A percentile compares a stretch with the other conserved stretches of the same genome.
Conservation (phyloP, 176 grass and related monocot species). For the Rhynchospora pubera region DNA sequence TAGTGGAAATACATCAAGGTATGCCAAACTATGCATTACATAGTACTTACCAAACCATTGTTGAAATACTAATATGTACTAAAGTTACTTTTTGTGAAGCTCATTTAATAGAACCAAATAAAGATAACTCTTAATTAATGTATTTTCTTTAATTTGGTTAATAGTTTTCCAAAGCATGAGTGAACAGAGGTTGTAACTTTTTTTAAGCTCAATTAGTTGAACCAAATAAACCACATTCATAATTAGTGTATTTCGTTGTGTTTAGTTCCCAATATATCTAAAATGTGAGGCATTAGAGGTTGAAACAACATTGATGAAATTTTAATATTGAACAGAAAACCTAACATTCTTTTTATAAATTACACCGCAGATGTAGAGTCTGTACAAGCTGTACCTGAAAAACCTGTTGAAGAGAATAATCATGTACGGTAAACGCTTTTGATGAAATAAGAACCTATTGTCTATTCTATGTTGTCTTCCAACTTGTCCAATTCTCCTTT, state of each 20-base stretch:
- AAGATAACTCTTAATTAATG: neutral
- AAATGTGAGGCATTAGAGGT: neutral
- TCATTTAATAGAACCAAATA: neutral
- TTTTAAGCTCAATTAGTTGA: neutral
- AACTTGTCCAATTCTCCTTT: neutral
- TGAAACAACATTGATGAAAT: neutral
- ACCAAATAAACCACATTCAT: neutral
- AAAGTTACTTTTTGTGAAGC: neutral
- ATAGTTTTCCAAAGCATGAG: neutral
- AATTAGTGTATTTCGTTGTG: neutral
- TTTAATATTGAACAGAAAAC: neutral
- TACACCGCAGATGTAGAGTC: neutral
- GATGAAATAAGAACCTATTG: neutral
- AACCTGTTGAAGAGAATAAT: slow-evolving; percentile 10
- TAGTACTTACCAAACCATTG: neutral
- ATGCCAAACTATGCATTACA: neutral
- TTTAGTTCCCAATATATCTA: neutral
- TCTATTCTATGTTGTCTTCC: neutral
- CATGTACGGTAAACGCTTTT: slow-evolving; percentile 14
- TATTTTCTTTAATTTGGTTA: neutral
- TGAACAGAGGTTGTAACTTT: neutral
- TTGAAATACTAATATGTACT: neutral
- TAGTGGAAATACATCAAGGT: neutral
- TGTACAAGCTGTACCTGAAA: neutral
- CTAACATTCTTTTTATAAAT: neutral